These are phyloP conservation scores for Elsinoe batatas DNA, from an alignment of 2,329 filamentous ascomycete genomes.

Conservation along the genomic window DNA sequence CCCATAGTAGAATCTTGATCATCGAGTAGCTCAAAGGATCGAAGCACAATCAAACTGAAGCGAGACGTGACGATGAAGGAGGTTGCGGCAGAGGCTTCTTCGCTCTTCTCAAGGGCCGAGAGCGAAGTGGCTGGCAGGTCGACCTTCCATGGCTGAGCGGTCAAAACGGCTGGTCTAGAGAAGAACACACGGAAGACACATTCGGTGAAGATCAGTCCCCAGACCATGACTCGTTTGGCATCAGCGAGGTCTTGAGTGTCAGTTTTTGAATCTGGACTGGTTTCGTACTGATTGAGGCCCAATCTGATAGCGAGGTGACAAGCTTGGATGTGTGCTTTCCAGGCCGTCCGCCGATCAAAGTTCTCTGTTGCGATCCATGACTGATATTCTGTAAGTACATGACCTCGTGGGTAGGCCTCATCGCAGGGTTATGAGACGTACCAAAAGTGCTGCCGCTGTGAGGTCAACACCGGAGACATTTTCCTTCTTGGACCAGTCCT, in stretches of 20 bases:
- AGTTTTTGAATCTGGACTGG: background rate
- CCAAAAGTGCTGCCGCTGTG: background rate
- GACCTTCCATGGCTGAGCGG: slow-evolving; percentile 6
- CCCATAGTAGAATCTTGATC: background rate
- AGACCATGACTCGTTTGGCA: slow-evolving; percentile 3
- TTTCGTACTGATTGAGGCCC: slow-evolving; percentile 3
- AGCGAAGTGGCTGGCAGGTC: slow-evolving; percentile 1
- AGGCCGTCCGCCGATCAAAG: background rate
- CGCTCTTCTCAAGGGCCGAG: background rate
- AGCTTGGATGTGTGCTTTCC: slow-evolving; percentile 7
- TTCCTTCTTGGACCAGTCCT: slow-evolving; percentile 1
- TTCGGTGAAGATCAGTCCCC: slow-evolving; percentile 5
- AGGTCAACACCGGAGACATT: background rate
- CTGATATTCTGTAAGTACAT: background rate
- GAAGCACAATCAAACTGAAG: background rate
- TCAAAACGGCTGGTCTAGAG: slow-evolving; percentile 2
- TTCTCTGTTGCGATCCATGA: slow-evolving; percentile 5
- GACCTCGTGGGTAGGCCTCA: background rate
- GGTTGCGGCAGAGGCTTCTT: background rate
- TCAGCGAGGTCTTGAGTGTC: slow-evolving; percentile 1
- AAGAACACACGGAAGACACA: slow-evolving; percentile 7
- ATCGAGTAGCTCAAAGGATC: background rate
- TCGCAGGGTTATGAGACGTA: background rate
- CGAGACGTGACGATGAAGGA: background rate
- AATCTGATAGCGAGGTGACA: background rate